phyloP scores from a whole-genome alignment of 2,329 filamentous ascomycete genomes.

The Ophiostoma angusticollis region DNA sequence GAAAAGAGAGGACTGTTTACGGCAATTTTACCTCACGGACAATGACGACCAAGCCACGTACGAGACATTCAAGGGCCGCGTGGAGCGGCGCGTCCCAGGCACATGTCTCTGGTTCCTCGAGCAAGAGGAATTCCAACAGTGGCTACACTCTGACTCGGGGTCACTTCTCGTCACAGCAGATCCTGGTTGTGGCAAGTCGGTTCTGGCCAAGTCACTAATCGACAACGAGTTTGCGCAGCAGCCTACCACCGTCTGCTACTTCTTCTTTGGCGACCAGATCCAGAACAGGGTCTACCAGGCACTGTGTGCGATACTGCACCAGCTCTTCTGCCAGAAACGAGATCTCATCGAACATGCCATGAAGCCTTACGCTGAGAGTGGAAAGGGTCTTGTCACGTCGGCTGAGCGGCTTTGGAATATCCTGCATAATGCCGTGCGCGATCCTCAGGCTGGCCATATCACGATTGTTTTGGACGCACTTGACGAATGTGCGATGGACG shows the following conservation, averaged over 20 bases:
- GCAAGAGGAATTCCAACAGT: slow-evolving; percentile 19
- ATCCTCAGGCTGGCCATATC: slow-evolving; percentile 19
- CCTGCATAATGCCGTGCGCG: slow-evolving; percentile 17
- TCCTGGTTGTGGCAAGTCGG: slow-evolving; percentile 28
- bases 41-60: slow-evolving; percentile 15
- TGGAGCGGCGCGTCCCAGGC: slow-evolving; percentile 15
- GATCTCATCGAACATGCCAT: slow-evolving; percentile 23
- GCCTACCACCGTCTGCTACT: slow-evolving; percentile 24
- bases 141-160: slow-evolving; percentile 18
- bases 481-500: slow-evolving; percentile 19
- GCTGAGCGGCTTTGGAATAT: slow-evolving; percentile 22
- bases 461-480: slow-evolving; percentile 27
- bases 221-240: slow-evolving; percentile 16
- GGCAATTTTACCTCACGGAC: background rate
- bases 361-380: slow-evolving; percentile 15
- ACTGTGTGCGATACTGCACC: slow-evolving; percentile 28
- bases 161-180: slow-evolving; percentile 25
- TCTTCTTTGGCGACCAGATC: slow-evolving; percentile 29
- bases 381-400: slow-evolving; percentile 15
- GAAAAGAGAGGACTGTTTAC: background rate
- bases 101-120: slow-evolving; percentile 24
- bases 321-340: slow-evolving; percentile 23
- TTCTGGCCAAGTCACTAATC: slow-evolving; percentile 23
- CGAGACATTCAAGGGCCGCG: slow-evolving; percentile 20
- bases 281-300: slow-evolving; percentile 24